These are phyloP conservation scores for Exophiala xenobiotica DNA, from an alignment of 2,329 filamentous ascomycete species.

Conservation along the genomic window DNA sequence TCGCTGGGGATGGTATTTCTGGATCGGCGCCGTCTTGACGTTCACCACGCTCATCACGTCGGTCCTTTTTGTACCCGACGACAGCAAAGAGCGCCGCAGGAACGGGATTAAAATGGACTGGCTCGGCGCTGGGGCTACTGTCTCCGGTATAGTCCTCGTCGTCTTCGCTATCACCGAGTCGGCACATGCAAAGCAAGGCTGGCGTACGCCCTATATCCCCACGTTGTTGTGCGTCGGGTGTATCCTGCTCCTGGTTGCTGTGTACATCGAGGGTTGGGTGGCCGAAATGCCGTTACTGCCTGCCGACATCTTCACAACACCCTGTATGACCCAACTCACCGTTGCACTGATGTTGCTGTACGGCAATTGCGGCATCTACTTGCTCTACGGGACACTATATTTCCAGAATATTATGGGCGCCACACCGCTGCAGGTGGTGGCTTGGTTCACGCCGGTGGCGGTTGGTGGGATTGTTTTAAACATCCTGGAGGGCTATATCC, in stretches of 20 bases:
- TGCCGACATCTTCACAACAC: constrained; percentile 64
- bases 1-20: constrained; percentile 68
- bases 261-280: constrained; percentile 73
- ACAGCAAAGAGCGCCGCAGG: constrained; percentile 38
- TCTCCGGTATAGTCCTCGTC: constrained; percentile 65
- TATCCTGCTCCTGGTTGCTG: constrained; percentile 57
- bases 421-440: constrained; percentile 62
- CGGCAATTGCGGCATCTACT: constrained; percentile 65
- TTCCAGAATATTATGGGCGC: constrained; percentile 61
- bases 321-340: constrained; percentile 65
- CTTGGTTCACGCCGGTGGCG: constrained; percentile 68
- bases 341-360: constrained; percentile 65
- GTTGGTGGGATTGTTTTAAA: constrained; percentile 67
- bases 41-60: constrained; percentile 48
- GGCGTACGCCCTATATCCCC: constrained; percentile 72
- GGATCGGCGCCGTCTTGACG: constrained; percentile 58
- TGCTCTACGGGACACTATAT: constrained; percentile 71
- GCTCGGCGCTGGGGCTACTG: constrained; percentile 60
- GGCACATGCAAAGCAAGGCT: constrained; percentile 65
- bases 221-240: constrained; percentile 63
- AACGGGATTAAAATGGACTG: constrained; percentile 65
- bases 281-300: constrained; percentile 68
- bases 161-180: constrained; percentile 75
- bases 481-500: constrained; percentile 61
- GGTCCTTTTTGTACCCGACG: constrained; percentile 52